Percentiles rank a stretch among this genome's conserved stretches.
These are phyloP conservation scores for Salix brachista DNA, from an alignment of 345 rosid genomes.

Conservation along the genomic window DNA sequence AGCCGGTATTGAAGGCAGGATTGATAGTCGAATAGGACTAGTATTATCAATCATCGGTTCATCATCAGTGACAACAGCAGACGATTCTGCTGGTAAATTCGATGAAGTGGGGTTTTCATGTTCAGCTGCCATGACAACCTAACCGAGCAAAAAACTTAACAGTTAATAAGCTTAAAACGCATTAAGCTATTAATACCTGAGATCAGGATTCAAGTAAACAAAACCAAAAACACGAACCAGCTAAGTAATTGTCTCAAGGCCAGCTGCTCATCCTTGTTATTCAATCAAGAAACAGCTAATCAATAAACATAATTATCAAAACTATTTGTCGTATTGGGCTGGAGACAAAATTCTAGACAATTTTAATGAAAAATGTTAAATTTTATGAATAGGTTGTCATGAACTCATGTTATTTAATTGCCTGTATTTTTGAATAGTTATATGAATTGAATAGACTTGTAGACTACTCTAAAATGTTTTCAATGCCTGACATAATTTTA, in stretches of 20 bases:
- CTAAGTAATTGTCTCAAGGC: neutral
- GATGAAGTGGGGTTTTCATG: slow-evolving; percentile 40
- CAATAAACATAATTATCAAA: neutral
- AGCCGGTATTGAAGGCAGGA: slow-evolving; percentile 27
- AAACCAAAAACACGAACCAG: neutral
- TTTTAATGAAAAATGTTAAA: no score
- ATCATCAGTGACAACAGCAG: slow-evolving; percentile 29
- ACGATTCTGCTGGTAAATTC: slow-evolving; percentile 30
- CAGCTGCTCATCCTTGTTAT: neutral
- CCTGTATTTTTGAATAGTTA: no score
- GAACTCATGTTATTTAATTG: no score
- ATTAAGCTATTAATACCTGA: neutral
- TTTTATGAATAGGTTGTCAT: no score
- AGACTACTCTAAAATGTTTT: no score
- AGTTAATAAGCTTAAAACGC: neutral
- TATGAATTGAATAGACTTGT: no score
- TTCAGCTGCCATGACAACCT: slow-evolving; percentile 59
- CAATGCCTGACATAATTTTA: no score
- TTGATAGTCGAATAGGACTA: slow-evolving; percentile 31
- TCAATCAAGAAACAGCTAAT: neutral
- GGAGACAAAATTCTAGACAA: no score
- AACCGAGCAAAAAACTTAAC: neutral
- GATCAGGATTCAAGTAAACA: neutral
- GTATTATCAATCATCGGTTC: slow-evolving; percentile 30
- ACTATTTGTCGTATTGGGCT: no score